Percentiles rank a stretch among this genome's conserved stretches.
These are phyloP conservation scores for Neocallimastix lanati DNA, from an alignment of 192 early-diverging fungal genomes.

Conservation along the genomic window DNA sequence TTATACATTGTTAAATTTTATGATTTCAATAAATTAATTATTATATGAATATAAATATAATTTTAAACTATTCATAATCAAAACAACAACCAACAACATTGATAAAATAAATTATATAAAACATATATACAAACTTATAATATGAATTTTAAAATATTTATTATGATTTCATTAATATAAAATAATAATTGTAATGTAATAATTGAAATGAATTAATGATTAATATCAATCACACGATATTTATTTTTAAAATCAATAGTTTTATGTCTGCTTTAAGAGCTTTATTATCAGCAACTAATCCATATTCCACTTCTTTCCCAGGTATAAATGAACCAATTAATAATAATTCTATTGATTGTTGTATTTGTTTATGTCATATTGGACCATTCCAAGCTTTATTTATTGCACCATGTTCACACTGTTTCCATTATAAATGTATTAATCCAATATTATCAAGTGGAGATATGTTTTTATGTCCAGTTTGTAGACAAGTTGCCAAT, in stretches of 20 bases:
- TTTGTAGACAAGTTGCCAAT: constrained; percentile 43
- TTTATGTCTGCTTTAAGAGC: constrained; percentile 23
- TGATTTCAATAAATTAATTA: too few species aligned
- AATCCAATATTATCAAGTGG: not conserved
- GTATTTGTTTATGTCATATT: constrained; percentile 33
- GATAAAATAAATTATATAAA: too few species aligned
- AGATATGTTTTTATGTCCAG: constrained; percentile 41
- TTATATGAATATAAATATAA: too few species aligned
- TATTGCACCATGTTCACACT: constrained; percentile 42
- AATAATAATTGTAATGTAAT: too few species aligned
- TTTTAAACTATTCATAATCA: too few species aligned
- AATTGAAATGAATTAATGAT: too few species aligned
- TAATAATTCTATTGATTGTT: constrained; percentile 24
- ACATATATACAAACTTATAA: too few species aligned
- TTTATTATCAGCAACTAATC: constrained; percentile 33
- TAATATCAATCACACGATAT: too few species aligned
- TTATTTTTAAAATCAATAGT: constrained; percentile 8
- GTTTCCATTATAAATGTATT: constrained; percentile 45
- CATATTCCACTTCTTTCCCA: constrained; percentile 15
- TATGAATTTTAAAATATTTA: too few species aligned
- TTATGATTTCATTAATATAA: too few species aligned
- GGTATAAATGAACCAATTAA: constrained; percentile 10
- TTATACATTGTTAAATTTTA: too few species aligned
- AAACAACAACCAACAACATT: too few species aligned
- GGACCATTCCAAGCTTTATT: constrained; percentile 39